A percentile compares a stretch with the other conserved stretches of the same genome.
Conservation (phyloP, 768 basidiomycete species). For the Daedaleopsis nitida region DNA sequence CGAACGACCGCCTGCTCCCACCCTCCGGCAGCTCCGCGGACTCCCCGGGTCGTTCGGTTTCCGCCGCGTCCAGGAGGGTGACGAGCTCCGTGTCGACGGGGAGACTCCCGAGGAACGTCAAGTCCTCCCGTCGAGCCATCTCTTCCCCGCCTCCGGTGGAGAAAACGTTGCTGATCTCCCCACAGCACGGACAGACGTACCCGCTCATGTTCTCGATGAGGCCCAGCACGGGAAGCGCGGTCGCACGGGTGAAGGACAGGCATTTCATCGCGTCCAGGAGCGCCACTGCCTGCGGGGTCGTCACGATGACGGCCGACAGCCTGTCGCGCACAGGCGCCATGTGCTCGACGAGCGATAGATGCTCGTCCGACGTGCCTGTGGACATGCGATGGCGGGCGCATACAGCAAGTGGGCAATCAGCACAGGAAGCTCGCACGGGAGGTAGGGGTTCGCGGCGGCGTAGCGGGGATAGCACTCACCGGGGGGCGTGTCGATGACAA, state of each 20-base stretch:
- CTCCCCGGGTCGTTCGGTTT: conserved; percentile 24
- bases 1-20: conserved; percentile 39
- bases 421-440: not conserved
- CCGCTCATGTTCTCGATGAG: conserved; percentile 99
- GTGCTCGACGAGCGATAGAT: conserved; percentile 93
- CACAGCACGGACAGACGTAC: conserved; percentile 96
- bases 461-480: conserved; percentile 50
- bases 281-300: conserved; percentile 96
- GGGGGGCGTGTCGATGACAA: conserved; percentile 96
- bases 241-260: conserved; percentile 90
- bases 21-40: conserved; percentile 41
- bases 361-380: conserved; percentile 98
- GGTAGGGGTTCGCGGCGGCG: not conserved
- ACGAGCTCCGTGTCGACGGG: conserved; percentile 95
- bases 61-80: conserved; percentile 74
- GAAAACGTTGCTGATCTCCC: conserved; percentile 93
- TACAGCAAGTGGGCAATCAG: not conserved
- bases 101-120: conserved; percentile 82
- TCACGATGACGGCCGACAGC: conserved; percentile 87
- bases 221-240: conserved; percentile 84
- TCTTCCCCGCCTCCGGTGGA: conserved; percentile 91
- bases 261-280: conserved; percentile 96
- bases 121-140: conserved; percentile 74
- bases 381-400: not conserved
- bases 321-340: conserved; percentile 80